Conservation (phyloP, 495 filamentous ascomycete genomes). For the Neurospora sp. region DNA sequence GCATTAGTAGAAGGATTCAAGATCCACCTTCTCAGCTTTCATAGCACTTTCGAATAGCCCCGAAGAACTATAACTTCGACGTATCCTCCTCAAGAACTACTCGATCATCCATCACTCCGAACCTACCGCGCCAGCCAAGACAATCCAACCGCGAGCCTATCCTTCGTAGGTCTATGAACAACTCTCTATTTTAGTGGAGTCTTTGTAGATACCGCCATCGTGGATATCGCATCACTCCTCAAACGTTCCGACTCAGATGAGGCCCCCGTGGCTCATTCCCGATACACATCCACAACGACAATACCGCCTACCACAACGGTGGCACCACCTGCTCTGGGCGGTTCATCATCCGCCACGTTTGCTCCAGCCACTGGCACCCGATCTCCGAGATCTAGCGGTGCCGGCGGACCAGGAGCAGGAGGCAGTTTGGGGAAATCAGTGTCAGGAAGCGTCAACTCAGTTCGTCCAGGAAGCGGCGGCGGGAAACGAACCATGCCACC, state of each 20-base stretch:
- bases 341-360: slow-evolving; percentile 9
- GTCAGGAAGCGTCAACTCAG: background rate
- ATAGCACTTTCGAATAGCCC: background rate
- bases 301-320: slow-evolving; percentile 32
- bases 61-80: background rate
- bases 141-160: slow-evolving; percentile 4
- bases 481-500: slow-evolving; percentile 39
- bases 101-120: background rate
- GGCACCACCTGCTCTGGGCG: slow-evolving; percentile 14
- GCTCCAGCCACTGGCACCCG: slow-evolving; percentile 13
- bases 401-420: slow-evolving; percentile 1
- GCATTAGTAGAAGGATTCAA: background rate
- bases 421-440: slow-evolving; percentile 2
- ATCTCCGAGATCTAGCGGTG: slow-evolving; percentile 12
- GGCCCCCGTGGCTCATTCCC: slow-evolving; percentile 46
- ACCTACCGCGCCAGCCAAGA: background rate
- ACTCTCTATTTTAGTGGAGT: slow-evolving; percentile 15
- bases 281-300: slow-evolving; percentile 41
- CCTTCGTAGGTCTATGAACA: slow-evolving; percentile 21
- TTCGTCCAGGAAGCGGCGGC: slow-evolving; percentile 11
- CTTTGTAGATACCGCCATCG: slow-evolving; percentile 50
- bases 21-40: background rate
- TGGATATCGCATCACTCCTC: slow-evolving; percentile 82
- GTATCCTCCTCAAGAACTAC: background rate
- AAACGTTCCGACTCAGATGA: slow-evolving; percentile 75